Base-by-base conservation (phyloP, 2,329 filamentous ascomycete genomes). In the Penicillium sp. region DNA sequence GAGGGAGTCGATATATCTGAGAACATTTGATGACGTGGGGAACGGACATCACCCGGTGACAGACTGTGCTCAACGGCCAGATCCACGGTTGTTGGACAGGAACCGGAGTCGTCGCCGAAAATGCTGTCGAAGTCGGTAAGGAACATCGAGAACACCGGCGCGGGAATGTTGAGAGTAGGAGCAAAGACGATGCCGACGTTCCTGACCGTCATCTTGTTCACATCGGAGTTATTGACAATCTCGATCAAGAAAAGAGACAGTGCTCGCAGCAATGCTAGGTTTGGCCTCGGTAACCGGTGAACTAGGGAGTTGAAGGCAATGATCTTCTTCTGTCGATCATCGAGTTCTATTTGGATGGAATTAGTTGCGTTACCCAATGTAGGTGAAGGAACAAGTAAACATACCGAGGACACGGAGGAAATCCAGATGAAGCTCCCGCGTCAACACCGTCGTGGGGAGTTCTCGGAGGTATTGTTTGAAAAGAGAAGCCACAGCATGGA, bases 111-210 rank as follows among this genome's bases (percentile, higher is more conserved):
- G 41, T 86, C 79, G 18, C 88, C 87, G 67, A 97, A 99, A 43
- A 99, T 92, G 38, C 81, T 82, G 56, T 88, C 82, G 67, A 90
- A 96, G 65, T 97, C 92, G 58, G 94, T 92, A 51, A 99, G 79
- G 71, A 99, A 94, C 70, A 95, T 82, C 3, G 92, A 91, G 69
- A 99, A 96, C 10, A 99, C 87, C 0, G 92, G 92, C 0, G 91
- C 91, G 0, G 94, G 92, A 39, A 99, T 96, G 70, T 97, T 97
- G 48, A 99, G 81, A 0, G 94, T 97, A 0, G 94, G 94, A 14
- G 94, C 95, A 71, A 99, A 99, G 50, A 99, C 92, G 63, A 99
- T 97, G 58, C 94, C 92, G 48, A 99, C 90, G 66, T 99, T 99
- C 60, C 92, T 86, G 47, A 96, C 89, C 10, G 89, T 96, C 94